Evolutionary conservation across 2,329 filamentous ascomycete genomes (phyloP).

Genomic region (Elsinoe fawcettii): DNA sequence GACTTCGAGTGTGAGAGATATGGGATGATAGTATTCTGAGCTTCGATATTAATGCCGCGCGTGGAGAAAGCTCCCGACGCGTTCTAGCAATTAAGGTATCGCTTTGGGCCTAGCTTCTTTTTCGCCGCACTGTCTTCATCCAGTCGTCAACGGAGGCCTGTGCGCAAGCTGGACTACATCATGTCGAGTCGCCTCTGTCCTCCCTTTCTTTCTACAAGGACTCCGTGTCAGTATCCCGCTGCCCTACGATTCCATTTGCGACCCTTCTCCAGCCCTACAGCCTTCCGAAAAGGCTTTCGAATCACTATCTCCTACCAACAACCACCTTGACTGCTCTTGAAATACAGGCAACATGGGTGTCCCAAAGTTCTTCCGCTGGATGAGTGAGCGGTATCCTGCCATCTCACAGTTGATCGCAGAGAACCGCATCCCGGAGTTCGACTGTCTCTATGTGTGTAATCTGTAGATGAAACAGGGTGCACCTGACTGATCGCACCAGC

Average conservation of each 20-base stretch:
- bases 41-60: neutral
- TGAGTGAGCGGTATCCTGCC: slow-evolving; percentile 96
- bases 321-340: slow-evolving; percentile 21
- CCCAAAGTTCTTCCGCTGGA: slow-evolving; percentile 96
- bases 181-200: slow-evolving; percentile 6
- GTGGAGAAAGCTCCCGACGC: slow-evolving; percentile 3
- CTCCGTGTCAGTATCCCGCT: slow-evolving; percentile 31
- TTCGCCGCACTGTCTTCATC: neutral
- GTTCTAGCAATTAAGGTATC: neutral
- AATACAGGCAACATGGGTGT: slow-evolving; percentile 43
- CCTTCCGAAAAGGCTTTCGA: slow-evolving; percentile 10
- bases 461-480: slow-evolving; percentile 22
- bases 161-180: slow-evolving; percentile 8
- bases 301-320: slow-evolving; percentile 1
- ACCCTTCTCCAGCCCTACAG: slow-evolving; percentile 1
- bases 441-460: slow-evolving; percentile 73
- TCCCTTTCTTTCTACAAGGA: slow-evolving; percentile 28
- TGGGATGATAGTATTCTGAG: neutral
- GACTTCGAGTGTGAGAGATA: neutral
- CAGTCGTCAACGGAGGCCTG: neutral
- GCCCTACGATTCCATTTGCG: slow-evolving; percentile 16
- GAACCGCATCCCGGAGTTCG: slow-evolving; percentile 98
- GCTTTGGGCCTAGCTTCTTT: neutral
- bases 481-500: slow-evolving; percentile 33
- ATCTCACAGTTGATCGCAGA: slow-evolving; percentile 98